Evolutionary conservation across 352 stramenopile genomes (phyloP).

Genomic region (Globisporangium cylindrosporum): DNA sequence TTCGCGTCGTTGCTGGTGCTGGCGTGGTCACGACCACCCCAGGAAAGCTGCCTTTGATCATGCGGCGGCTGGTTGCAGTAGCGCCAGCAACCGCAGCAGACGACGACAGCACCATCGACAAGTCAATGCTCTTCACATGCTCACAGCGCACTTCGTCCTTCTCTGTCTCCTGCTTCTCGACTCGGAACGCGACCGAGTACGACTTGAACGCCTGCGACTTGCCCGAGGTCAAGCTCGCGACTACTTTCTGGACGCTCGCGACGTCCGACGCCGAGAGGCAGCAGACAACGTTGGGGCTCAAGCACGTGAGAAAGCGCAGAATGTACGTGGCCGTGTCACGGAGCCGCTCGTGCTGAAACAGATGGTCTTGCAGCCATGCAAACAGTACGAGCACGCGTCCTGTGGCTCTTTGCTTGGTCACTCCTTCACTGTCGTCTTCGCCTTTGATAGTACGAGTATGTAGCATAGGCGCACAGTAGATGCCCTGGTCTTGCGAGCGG

Average conservation of each 20-base stretch:
- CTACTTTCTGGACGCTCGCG: conserved; percentile 2
- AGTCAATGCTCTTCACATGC: background rate
- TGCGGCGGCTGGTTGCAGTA: conserved; percentile 19
- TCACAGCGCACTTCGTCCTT: conserved; percentile 13
- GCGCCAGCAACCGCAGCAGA: background rate
- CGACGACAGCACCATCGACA: background rate
- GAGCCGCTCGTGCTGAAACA: conserved; percentile 40
- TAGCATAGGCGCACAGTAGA: conserved; percentile 42
- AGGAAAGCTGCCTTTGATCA: conserved; percentile 43
- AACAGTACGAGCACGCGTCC: conserved; percentile 44
- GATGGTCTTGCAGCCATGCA: conserved; percentile 46
- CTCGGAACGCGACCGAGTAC: conserved; percentile 18
- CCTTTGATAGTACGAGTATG: background rate
- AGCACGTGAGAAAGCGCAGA: conserved; percentile 42
- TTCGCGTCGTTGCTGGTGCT: conserved; percentile 27
- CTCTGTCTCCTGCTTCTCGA: conserved; percentile 17
- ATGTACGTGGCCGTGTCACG: conserved; percentile 69
- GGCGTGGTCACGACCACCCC: conserved; percentile 25
- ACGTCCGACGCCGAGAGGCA: conserved; percentile 16
- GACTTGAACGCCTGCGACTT: conserved; percentile 11
- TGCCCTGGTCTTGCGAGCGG: conserved; percentile 38
- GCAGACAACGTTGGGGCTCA: conserved; percentile 18
- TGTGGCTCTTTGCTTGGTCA: background rate
- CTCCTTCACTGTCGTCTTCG: conserved; percentile 1
- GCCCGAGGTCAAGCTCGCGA: background rate